Evolutionary conservation across 108 stramenopile genomes (phyloP), one percentile per base, ranked within the genome.

Genomic region (Cyclotella cryptica): DNA sequence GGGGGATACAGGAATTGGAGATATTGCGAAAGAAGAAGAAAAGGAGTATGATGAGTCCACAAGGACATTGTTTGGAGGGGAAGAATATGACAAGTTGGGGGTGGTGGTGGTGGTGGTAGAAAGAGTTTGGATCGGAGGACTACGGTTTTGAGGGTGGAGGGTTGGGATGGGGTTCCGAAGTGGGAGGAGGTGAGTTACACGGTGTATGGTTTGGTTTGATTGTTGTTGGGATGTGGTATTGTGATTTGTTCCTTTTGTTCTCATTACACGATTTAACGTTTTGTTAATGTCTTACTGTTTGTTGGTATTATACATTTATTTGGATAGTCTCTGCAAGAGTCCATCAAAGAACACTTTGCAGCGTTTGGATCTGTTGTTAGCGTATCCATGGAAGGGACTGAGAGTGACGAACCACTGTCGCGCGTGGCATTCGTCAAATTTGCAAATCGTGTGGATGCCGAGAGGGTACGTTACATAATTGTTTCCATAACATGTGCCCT

Each of bases 61-160:
- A n/a, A n/a, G n/a, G n/a, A n/a, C n/a, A n/a, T 22, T 63, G 46
- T 18, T 51, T 67, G 30, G 67, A 72, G 71, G 57, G 45, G n/a
- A 61, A 79, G 52, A 21, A n/a, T n/a, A n/a, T n/a, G n/a, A n/a
- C n/a, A n/a, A n/a, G n/a, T n/a, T n/a, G n/a, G n/a, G n/a, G n/a
- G n/a, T n/a, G n/a, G n/a, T n/a, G n/a, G n/a, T n/a, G n/a, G 57
- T 10, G 58, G 63, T 47, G 55, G 44, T 22, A 71, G 72, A 62
- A 79, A 72, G 63, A 79, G 71, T 60, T 72, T 79, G 45, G 78
- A 79, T 64, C 46, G 71, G n/a, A 57, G 78, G 47, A 66, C 78
- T n/a, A 79, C 64, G 14, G 54, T 60, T 53, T 72, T 79, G 66
- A 79, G 27, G 21, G 78, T 79, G 10, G 64, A 72, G 22, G 78